These are phyloP conservation scores for Cladophialophora immunda DNA, from an alignment of 2,329 filamentous ascomycete genomes.

Conservation along the genomic window DNA sequence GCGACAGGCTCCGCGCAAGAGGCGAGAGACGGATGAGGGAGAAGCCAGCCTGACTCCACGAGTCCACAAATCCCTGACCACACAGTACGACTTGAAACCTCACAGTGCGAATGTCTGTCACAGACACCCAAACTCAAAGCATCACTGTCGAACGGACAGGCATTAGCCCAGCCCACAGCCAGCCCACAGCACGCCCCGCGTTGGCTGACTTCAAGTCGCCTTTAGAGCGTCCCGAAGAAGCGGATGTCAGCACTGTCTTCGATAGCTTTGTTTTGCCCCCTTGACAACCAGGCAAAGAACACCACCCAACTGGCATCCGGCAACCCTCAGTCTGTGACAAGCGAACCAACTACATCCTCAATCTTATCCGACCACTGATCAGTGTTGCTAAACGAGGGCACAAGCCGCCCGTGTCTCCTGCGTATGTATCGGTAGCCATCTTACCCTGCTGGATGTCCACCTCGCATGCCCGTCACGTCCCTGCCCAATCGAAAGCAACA, in stretches of 20 bases:
- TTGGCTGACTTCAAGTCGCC: slow-evolving; percentile 8
- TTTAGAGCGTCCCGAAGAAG: slow-evolving; percentile 15
- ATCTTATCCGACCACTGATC: slow-evolving; percentile 18
- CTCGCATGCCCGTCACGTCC: slow-evolving; percentile 1
- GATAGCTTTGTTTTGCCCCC: slow-evolving; percentile 28
- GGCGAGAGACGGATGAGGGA: background rate
- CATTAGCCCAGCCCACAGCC: slow-evolving; percentile 1
- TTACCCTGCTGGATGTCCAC: slow-evolving; percentile 7
- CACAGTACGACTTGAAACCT: background rate
- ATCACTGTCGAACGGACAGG: background rate
- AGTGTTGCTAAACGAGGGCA: slow-evolving; percentile 6
- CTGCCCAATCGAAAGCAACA: slow-evolving; percentile 6
- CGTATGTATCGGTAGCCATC: background rate
- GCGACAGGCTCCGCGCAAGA: background rate
- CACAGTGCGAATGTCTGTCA: background rate
- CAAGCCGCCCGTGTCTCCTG: background rate
- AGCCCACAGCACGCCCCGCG: slow-evolving; percentile 3
- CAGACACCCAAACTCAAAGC: background rate
- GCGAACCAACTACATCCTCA: slow-evolving; percentile 5
- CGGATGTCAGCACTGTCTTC: slow-evolving; percentile 31
- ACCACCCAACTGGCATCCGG: slow-evolving; percentile 1
- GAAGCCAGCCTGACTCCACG: slow-evolving; percentile 3
- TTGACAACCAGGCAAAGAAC: slow-evolving; percentile 2
- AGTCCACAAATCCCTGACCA: background rate
- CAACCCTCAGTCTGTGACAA: background rate